Conservation (phyloP, 164 flowering plant genomes). For the Vitis rotundifolia region DNA sequence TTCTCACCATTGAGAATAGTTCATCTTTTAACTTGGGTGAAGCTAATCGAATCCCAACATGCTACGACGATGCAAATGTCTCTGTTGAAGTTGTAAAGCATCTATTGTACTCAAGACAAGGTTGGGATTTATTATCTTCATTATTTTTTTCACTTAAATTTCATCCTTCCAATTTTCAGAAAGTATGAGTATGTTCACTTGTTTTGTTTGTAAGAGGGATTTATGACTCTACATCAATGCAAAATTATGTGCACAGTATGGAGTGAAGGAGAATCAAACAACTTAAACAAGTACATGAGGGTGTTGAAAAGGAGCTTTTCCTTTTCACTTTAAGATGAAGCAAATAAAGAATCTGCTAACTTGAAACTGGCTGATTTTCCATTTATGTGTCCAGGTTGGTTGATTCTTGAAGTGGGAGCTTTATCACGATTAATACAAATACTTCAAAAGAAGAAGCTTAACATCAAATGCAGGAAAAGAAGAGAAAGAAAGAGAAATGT, state of each 20-base stretch:
- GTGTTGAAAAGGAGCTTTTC: conserved; percentile 57
- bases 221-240: conserved; percentile 55
- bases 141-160: background rate
- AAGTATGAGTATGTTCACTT: conserved; percentile 28
- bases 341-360: conserved; percentile 6
- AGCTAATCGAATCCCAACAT: too few relatives aligned
- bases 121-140: background rate
- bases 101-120: background rate
- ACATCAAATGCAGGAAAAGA: too few relatives aligned
- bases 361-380: conserved; percentile 22
- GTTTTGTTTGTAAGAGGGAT: conserved; percentile 44
- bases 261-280: conserved; percentile 92
- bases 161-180: background rate
- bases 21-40: too few relatives aligned
- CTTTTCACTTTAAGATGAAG: conserved; percentile 12
- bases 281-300: conserved; percentile 98
- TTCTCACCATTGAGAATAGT: too few relatives aligned
- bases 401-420: conserved; percentile 99
- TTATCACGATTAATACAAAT: conserved; percentile 58
- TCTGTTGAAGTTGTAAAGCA: too few relatives aligned
- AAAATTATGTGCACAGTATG: conserved; percentile 80
- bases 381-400: conserved; percentile 63
- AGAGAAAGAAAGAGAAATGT: too few relatives aligned
- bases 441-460: too few relatives aligned
- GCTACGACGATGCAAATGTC: too few relatives aligned